phyloP scores from a whole-genome alignment of 139 green algal genomes.

The Edaphochlamys debaryana region DNA sequence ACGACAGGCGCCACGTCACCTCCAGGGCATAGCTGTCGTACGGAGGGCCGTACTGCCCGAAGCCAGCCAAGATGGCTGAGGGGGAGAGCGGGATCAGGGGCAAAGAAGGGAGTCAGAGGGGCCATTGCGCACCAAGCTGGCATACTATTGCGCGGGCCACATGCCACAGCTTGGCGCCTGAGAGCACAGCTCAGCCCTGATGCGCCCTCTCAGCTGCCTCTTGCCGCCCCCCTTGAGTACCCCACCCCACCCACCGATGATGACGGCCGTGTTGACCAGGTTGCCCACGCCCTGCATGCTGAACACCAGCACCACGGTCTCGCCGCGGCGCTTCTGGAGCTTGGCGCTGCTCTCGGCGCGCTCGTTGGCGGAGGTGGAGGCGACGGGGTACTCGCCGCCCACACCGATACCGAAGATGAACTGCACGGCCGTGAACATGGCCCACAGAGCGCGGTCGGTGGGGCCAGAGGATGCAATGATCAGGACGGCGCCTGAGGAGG shows the following conservation, averaged over 20 bases:
- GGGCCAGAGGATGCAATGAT: slow-evolving; percentile 14
- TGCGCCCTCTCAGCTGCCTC: no score
- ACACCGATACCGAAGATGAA: slow-evolving; percentile 65
- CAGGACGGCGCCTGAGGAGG: slow-evolving; percentile 17
- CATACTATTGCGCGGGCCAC: no score
- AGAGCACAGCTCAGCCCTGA: no score
- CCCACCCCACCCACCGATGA: background rate
- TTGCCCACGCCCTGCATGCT: slow-evolving; percentile 28
- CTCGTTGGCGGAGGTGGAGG: slow-evolving; percentile 79
- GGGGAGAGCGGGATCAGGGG: no score
- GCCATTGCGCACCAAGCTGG: no score
- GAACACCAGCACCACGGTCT: slow-evolving; percentile 74
- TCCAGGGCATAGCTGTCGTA: background rate
- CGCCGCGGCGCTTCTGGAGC: slow-evolving; percentile 55
- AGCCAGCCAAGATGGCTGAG: slow-evolving; percentile 21
- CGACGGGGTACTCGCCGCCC: slow-evolving; percentile 82
- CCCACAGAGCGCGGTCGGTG: slow-evolving; percentile 16
- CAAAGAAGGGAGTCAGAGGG: no score
- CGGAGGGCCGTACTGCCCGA: background rate
- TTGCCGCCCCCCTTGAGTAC: no score
- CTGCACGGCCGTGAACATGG: slow-evolving; percentile 37
- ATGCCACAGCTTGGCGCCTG: no score
- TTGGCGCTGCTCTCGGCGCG: slow-evolving; percentile 64
- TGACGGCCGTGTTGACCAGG: background rate
- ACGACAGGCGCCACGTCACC: slow-evolving; percentile 31